Base-by-base conservation (phyloP, 2,329 filamentous ascomycete species). In the Huntiella moniliformis region DNA sequence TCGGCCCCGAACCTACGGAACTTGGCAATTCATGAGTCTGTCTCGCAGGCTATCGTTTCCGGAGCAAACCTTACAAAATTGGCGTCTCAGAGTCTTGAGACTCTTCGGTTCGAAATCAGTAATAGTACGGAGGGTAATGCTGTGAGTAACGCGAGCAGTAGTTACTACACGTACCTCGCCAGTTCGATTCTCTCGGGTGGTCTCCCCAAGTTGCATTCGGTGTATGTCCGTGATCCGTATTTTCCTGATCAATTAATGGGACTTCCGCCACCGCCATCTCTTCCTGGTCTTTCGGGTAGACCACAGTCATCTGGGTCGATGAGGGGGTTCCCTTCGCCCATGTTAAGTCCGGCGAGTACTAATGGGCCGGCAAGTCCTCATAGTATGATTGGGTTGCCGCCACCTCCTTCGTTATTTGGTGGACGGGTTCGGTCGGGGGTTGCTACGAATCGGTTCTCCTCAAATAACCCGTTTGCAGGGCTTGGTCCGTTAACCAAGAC, bases 141-240 rank as follows among this genome's bases (percentile, higher is more conserved):
- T 8, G 80, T 74, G 50, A 63, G 67, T 6, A 67, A 61, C 50
- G 63, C 70, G 17, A 70, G 70, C 0, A 61, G 66, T 7, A 71
- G 70, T 13, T 92, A 94, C 63, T 93, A 95, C 61, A 73, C 75
- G 50, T 94, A 94, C 60, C 73, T 96, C 15, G 78, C 84, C 18
- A 73, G 73, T n/a, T 93, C 84, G 0, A 73, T 96, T 31, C 74
- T 91, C 50, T 72, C 76, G 12, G 80, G 79, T 51, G 73, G 75
- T 5, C 69, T 96, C 5, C 85, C 86, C 1, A 73, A 71, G 33
- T 68, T 96, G 6, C 70, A 70, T 33, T 73, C 78, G 16, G 71
- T 96, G 5, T 95, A 92, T 58, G 88, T 95, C 13, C 80, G 84
- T 43, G 86, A 95, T 55, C 74, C 80, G 18, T 69, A 74, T 42